Conservation (phyloP, 345 rosid genomes). For the Anacardium occidentale region DNA sequence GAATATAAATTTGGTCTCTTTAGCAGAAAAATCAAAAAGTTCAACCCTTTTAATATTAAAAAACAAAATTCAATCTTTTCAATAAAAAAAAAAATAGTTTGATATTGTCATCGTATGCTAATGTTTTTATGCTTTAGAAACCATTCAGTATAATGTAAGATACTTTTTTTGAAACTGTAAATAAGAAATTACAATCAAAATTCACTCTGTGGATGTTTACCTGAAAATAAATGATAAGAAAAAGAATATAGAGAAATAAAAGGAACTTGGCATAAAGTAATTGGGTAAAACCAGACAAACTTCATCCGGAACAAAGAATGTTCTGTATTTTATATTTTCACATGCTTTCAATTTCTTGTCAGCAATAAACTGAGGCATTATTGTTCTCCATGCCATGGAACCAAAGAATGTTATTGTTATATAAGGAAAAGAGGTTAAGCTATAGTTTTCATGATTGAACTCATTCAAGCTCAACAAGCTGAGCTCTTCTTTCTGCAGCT, state of each 20-base stretch:
- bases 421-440: background rate
- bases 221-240: background rate
- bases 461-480: constrained; percentile 74
- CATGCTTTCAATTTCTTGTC: background rate
- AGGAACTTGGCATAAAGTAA: background rate
- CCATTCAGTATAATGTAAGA: background rate
- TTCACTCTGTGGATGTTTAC: background rate
- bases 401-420: background rate
- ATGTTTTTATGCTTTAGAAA: background rate
- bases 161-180: background rate
- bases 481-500: constrained; percentile 92
- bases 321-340: background rate
- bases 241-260: background rate
- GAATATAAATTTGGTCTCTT: too few relatives aligned
- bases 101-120: background rate
- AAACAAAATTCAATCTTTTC: too few relatives aligned
- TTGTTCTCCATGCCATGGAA: constrained; percentile 7
- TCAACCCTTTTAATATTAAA: too few relatives aligned
- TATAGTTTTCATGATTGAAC: background rate
- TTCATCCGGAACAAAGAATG: background rate
- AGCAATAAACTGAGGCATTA: constrained; percentile 2
- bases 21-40: too few relatives aligned
- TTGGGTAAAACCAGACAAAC: background rate
- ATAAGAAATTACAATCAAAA: background rate
- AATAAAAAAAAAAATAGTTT: too few relatives aligned